Conservation (phyloP, 257 asterid genomes). For the Plantago elongata region DNA sequence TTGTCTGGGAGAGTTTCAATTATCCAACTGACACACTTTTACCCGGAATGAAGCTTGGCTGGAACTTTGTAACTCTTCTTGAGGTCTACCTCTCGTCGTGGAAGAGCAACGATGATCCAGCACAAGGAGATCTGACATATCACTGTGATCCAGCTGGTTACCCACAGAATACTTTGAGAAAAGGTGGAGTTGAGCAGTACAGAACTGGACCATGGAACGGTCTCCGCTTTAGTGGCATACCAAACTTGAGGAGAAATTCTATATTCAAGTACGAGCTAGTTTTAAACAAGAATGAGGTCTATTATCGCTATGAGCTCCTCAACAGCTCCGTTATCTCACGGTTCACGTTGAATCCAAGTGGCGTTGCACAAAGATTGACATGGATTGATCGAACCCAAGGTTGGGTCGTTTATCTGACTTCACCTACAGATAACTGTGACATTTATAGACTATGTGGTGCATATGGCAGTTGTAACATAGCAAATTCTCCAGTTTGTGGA, state of each 20-base stretch:
- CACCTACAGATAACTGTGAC: constrained; percentile 32
- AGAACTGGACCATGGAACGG: constrained; percentile 44
- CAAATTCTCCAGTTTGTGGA: constrained; percentile 19
- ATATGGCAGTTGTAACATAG: constrained; percentile 23
- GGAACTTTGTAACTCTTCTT: constrained; percentile 22
- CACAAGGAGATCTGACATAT: constrained; percentile 24
- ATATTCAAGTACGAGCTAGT: constrained; percentile 14
- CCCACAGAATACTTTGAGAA: constrained; percentile 24
- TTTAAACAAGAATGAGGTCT: constrained; percentile 22
- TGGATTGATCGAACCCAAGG: constrained; percentile 26
- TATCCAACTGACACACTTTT: constrained; percentile 34
- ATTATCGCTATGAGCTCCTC: constrained; percentile 15
- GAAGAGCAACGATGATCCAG: constrained; percentile 35
- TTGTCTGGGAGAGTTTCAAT: constrained; percentile 48
- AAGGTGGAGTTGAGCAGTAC: constrained; percentile 7
- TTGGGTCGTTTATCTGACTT: constrained; percentile 21
- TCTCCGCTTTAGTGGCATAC: constrained; percentile 28
- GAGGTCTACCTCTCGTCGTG: constrained; percentile 34
- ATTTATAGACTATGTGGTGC: constrained; percentile 24
- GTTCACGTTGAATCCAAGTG: constrained; percentile 20
- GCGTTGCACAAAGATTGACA: constrained; percentile 23
- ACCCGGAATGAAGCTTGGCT: constrained; percentile 41
- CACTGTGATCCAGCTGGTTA: constrained; percentile 31
- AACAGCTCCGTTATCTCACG: constrained; percentile 19
- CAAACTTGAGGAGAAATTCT: constrained; percentile 12